These are phyloP conservation scores for Vitis rupestris DNA, from an alignment of 164 flowering plant species.

Conservation along the genomic window DNA sequence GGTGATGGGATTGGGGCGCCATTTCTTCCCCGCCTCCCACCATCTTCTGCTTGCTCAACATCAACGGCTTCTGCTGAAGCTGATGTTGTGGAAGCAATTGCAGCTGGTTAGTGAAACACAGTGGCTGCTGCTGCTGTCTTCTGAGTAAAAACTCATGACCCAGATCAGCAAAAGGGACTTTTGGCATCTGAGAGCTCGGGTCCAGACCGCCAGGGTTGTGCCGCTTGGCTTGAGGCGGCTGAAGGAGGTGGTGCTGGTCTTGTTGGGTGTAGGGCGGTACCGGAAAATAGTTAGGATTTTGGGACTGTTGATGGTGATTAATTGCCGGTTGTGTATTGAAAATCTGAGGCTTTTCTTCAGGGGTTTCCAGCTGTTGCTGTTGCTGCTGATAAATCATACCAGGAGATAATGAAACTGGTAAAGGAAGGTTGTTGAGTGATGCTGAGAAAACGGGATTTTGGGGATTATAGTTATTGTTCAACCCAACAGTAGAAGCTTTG, in stretches of 20 bases:
- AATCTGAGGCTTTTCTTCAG: slow-evolving; percentile 30
- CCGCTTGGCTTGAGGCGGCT: slow-evolving; percentile 25
- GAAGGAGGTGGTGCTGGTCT: slow-evolving; percentile 15
- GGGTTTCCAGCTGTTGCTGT: slow-evolving; percentile 9
- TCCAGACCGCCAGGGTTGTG: slow-evolving; percentile 17
- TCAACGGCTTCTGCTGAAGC: slow-evolving; percentile 15
- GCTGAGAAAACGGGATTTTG: slow-evolving; percentile 12
- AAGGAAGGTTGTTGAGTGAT: neutral
- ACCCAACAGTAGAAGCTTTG: slow-evolving; percentile 14
- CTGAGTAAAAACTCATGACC: slow-evolving; percentile 18
- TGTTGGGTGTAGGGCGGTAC: slow-evolving; percentile 10
- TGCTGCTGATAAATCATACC: slow-evolving; percentile 5
- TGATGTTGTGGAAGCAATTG: slow-evolving; percentile 19
- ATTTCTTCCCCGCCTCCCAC: slow-evolving; percentile 6
- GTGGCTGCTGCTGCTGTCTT: slow-evolving; percentile 11
- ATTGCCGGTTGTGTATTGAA: slow-evolving; percentile 16
- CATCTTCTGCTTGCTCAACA: slow-evolving; percentile 12
- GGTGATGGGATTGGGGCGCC: neutral
- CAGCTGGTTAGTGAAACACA: slow-evolving; percentile 6
- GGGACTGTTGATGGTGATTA: slow-evolving; percentile 17
- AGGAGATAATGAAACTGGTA: slow-evolving; percentile 10
- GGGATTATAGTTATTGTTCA: slow-evolving; percentile 5
- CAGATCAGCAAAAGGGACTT: slow-evolving; percentile 15
- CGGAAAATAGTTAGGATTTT: slow-evolving; percentile 20
- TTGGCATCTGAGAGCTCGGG: slow-evolving; percentile 7